A percentile compares a stretch with the other conserved stretches of the same genome.
Conservation (phyloP, 495 filamentous ascomycete species). For the Aspergillus nanangensis region DNA sequence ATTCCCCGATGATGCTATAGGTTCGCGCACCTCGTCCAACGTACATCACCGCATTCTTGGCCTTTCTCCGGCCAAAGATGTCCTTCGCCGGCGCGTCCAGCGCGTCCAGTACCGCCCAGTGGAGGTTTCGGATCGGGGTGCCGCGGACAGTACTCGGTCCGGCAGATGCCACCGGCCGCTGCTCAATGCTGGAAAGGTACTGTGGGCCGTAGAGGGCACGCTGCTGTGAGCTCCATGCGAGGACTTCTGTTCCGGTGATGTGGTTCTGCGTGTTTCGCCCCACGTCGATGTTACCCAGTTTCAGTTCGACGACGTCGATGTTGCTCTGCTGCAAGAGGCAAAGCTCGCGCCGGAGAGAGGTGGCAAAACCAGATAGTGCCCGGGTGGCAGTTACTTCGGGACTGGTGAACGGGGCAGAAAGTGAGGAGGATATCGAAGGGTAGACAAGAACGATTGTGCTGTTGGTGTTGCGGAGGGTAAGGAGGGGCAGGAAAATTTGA, state of each 20-base stretch:
- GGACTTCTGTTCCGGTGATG: conserved; percentile 55
- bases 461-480: conserved; percentile 49
- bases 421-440: conserved; percentile 75
- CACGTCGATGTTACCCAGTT: conserved; percentile 81
- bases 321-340: conserved; percentile 38
- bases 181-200: conserved; percentile 40
- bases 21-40: conserved; percentile 76
- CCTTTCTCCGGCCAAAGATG: conserved; percentile 33
- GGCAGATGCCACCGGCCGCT: conserved; percentile 37
- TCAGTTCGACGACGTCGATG: conserved; percentile 76
- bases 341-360: conserved; percentile 74
- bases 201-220: conserved; percentile 38
- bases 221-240: conserved; percentile 59
- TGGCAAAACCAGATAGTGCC: conserved; percentile 74
- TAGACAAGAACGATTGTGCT: conserved; percentile 74
- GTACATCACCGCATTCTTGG: conserved; percentile 52
- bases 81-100: conserved; percentile 46
- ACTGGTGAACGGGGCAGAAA: conserved; percentile 78
- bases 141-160: conserved; percentile 50
- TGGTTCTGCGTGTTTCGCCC: conserved; percentile 37
- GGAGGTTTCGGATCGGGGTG: conserved; percentile 66
- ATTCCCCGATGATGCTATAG: conserved; percentile 83
- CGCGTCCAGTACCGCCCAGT: conserved; percentile 85
- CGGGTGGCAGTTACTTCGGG: conserved; percentile 75
- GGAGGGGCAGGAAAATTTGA: conserved; percentile 79